Evolutionary conservation across 2,329 filamentous ascomycete genomes (phyloP).

Genomic region (Podosphaera fusca): DNA sequence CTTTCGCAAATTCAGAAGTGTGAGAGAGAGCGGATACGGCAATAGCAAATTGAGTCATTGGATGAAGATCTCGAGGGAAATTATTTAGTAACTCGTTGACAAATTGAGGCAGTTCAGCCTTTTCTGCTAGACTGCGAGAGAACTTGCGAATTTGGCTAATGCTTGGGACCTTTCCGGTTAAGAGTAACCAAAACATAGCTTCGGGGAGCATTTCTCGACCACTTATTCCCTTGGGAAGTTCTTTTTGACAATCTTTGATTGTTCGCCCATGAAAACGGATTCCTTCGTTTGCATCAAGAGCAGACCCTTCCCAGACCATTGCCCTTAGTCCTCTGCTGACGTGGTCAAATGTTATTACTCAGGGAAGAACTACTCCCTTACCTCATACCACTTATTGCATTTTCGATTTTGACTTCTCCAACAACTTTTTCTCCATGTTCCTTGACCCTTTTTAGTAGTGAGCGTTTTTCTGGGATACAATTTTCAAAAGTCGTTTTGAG

Average conservation of each 20-base stretch:
- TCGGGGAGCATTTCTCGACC: constrained; percentile 96
- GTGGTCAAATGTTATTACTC: constrained; percentile 6
- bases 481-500: constrained; percentile 71
- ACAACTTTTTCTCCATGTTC: constrained; percentile 59
- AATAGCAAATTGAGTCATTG: constrained; percentile 95
- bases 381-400: constrained; percentile 89
- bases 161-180: constrained; percentile 79
- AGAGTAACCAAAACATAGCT: constrained; percentile 96
- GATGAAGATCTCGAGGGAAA: constrained; percentile 77
- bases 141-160: constrained; percentile 60
- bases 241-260: constrained; percentile 91
- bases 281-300: constrained; percentile 87
- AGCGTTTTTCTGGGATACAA: constrained; percentile 75
- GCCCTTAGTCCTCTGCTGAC: constrained; percentile 56
- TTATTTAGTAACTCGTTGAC: constrained; percentile 72
- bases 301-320: constrained; percentile 97
- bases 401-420: constrained; percentile 83
- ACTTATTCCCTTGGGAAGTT: constrained; percentile 75
- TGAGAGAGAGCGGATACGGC: constrained; percentile 92
- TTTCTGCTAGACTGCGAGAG: constrained; percentile 67
- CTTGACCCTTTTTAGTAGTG: constrained; percentile 87
- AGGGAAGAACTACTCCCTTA: constrained; percentile 12
- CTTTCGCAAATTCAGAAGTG: constrained; percentile 78
- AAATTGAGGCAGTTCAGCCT: constrained; percentile 61
- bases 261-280: constrained; percentile 96